Evolutionary conservation across 805 yeast species (phyloP), one percentile per base, ranked within the genome.

Genomic region (Hemisphaericaspora nanyangensis): DNA sequence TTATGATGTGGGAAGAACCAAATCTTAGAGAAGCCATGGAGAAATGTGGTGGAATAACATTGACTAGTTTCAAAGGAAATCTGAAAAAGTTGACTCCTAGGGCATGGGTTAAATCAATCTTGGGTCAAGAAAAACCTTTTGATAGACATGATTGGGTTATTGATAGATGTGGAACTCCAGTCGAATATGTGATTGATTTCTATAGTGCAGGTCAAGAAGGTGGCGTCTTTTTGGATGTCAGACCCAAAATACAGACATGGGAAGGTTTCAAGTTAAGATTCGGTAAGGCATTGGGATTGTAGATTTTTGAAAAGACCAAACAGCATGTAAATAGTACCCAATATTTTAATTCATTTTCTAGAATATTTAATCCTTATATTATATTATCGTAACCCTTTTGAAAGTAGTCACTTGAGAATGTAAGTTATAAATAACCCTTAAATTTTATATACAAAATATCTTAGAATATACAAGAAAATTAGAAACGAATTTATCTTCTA

Each of bases 61-160:
- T 91, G 39, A 81, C 93, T 1, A 80, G 87, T 48, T 91, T 91
- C 63, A 82, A 85, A 59, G 99, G 98, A 6, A 95, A 93, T 56
- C 79, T 90, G 34, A 77, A 79, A 46, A 84, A 85, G 50, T 52
- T 88, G 29, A 88, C 97, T 0, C 99, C 99, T 5, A 73, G 93
- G 50, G 98, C 98, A 0, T 68, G 73, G 73, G 50, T 68, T 43
- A 73, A 86, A 45, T 68, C 84, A 43, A 60, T 76, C 37, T 52
- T 86, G 37, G 96, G 95, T 0, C 71, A 76, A 41, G 80, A 79
- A 35, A 75, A 75, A 45, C 99, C 99, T 0, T 91, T 91, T 63
- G 99, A 91, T 62, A 76, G 99, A 52, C 99, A 91, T 57, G 99
- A 91, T 61, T 91, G 99, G 99, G 70, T 75, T 6, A 74, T 91